These are phyloP conservation scores for Alternaria sp. DNA, from an alignment of 2,329 filamentous ascomycete species.

Conservation along the genomic window DNA sequence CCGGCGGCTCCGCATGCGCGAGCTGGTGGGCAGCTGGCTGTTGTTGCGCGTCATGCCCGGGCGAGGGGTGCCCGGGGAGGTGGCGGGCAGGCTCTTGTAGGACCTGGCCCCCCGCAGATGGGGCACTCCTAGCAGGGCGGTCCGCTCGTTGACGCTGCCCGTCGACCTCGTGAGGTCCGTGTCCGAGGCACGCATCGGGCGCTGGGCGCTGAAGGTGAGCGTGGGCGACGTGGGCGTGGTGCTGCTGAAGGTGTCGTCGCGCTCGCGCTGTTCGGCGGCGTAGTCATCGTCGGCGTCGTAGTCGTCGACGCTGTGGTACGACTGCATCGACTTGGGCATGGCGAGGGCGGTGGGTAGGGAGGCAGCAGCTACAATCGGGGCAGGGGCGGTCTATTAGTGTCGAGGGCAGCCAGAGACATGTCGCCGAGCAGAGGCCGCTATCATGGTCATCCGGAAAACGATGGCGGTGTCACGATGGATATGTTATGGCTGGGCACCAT, in stretches of 20 bases:
- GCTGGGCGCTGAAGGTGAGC: constrained; percentile 34
- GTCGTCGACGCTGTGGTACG: constrained; percentile 44
- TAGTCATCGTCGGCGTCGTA: constrained; percentile 45
- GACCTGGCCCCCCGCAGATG: constrained; percentile 36
- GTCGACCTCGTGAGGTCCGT: constrained; percentile 39
- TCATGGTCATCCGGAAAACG: constrained; percentile 32
- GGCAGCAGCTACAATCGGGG: constrained; percentile 9
- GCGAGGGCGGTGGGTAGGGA: constrained; percentile 12
- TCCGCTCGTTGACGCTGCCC: constrained; percentile 53
- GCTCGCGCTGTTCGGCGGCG: constrained; percentile 37
- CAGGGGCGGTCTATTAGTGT: constrained; percentile 14
- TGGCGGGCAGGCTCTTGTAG: constrained; percentile 53
- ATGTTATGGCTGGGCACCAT: constrained; percentile 19
- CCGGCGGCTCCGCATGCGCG: constrained; percentile 40
- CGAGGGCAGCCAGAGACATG: constrained; percentile 14
- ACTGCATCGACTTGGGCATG: constrained; percentile 46
- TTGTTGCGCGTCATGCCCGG: constrained; percentile 48
- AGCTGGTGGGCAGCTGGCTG: constrained; percentile 40
- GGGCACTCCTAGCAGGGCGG: constrained; percentile 53
- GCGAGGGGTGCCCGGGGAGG: constrained; percentile 50
- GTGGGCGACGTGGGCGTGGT: constrained; percentile 45
- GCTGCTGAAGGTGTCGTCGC: constrained; percentile 40
- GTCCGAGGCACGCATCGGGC: constrained; percentile 43
- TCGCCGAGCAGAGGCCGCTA: constrained; percentile 16
- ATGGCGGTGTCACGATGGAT: constrained; percentile 30